These are phyloP conservation scores for Sporothrix protearum DNA, from an alignment of 2,329 filamentous ascomycete species.

Conservation along the genomic window DNA sequence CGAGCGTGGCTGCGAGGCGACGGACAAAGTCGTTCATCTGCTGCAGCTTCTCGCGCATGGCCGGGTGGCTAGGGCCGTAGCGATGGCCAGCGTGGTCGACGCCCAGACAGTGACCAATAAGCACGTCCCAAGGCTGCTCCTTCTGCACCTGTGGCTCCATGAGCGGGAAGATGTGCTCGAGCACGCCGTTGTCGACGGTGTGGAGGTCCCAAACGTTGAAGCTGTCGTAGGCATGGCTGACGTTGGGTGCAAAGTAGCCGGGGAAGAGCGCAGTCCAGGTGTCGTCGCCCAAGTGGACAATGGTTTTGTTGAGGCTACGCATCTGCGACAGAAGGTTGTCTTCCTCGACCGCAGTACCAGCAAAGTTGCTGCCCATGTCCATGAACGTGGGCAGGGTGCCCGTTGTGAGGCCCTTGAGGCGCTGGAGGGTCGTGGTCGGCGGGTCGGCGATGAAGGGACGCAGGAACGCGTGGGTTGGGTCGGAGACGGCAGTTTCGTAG, in stretches of 20 bases:
- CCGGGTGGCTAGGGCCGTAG: conserved; percentile 87
- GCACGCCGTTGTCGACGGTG: conserved; percentile 93
- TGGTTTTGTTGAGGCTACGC: conserved; percentile 61
- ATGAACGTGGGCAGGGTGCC: conserved; percentile 93
- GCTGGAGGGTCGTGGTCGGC: conserved; percentile 86
- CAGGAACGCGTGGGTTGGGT: conserved; percentile 80
- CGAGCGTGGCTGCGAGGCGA: conserved; percentile 66
- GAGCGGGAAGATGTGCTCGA: conserved; percentile 83
- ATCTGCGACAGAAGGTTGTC: conserved; percentile 72
- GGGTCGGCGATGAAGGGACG: conserved; percentile 96
- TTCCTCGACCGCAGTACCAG: conserved; percentile 91
- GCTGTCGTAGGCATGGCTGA: conserved; percentile 88
- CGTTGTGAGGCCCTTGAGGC: conserved; percentile 90
- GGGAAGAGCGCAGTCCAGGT: conserved; percentile 95
- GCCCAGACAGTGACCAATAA: conserved; percentile 89
- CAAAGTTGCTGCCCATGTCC: conserved; percentile 91
- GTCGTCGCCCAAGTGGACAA: conserved; percentile 95
- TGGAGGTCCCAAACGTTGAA: conserved; percentile 98
- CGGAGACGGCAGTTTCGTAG: conserved; percentile 71
- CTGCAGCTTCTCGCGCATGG: conserved; percentile 83
- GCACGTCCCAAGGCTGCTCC: conserved; percentile 76
- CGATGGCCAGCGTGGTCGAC: conserved; percentile 96
- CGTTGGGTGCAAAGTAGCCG: conserved; percentile 81
- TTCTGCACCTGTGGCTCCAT: conserved; percentile 55
- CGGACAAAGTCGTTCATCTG: conserved; percentile 86